Base-by-base conservation (phyloP, 371 early-diverging fungal species). In the Rhizomucor pusillus region DNA sequence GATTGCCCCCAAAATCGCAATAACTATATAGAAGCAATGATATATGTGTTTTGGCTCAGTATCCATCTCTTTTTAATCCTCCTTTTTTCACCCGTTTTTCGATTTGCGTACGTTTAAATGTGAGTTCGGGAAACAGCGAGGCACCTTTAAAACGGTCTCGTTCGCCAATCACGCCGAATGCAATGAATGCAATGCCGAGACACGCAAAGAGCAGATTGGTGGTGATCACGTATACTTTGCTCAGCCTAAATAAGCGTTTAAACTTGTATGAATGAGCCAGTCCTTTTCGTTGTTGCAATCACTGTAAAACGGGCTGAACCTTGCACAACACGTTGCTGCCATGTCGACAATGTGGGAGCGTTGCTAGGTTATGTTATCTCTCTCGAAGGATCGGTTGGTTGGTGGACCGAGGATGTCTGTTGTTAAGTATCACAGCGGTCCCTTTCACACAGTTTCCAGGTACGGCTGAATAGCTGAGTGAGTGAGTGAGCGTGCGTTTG, bases 131-230 rank as follows among this genome's bases (percentile, higher is more conserved):
- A 56, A 77, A 73, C 20, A 77, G 34, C 2, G 62, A 52, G 13
- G 77, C 62, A 22, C 77, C 77, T 34, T 50, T 43, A 40, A 77
- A 73, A 13, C 62, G 62, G 44, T 62, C 58, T 50, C 47, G 54
- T 34, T 62, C 44, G 20, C 77, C 77, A 36, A 77, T 63, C 47
- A 77, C 54, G 19, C 77, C 74, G 53, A 73, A 67, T 12, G 67
- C 72, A 25, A 77, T 49, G 56, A 60, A 77, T 23, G 72, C 74
- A n/a, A 66, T 14, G 24, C 77, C 77, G 29, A 77, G 61, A 59
- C 68, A 69, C 22, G 66, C 64, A 50, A 69, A 73, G 19, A 77
- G 60, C 23, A 65, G 43, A 51, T 77, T 77, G 51, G 77, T 73
- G 34, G 65, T 58, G 35, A 77, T 47, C 65, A 73, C 65, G 46